phyloP scores from a whole-genome alignment of 164 flowering plant species.

The Annona squamosa region DNA sequence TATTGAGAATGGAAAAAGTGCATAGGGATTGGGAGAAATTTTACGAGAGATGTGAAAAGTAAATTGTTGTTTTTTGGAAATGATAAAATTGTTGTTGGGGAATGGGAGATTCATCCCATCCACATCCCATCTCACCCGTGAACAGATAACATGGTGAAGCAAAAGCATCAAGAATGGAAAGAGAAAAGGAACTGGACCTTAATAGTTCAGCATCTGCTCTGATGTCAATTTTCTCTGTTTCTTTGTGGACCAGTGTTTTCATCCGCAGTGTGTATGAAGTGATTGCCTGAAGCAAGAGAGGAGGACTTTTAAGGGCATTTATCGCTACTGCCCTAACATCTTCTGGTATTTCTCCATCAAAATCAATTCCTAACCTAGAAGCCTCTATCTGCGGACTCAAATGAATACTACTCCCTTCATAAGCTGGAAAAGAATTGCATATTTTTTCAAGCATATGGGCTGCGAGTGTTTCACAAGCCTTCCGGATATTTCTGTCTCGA shows the following conservation, averaged over 20 bases:
- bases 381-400: constrained; percentile 68
- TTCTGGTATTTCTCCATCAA: constrained; percentile 79
- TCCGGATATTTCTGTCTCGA: constrained; percentile 69
- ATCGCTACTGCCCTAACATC: constrained; percentile 56
- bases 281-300: constrained; percentile 75
- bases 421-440: constrained; percentile 73
- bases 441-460: constrained; percentile 58
- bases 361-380: constrained; percentile 71
- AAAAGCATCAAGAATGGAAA: background rate
- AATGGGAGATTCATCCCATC: too few species aligned
- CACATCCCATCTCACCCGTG: too few species aligned
- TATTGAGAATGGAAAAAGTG: too few species aligned
- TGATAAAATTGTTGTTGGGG: too few species aligned
- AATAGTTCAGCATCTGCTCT: constrained; percentile 93
- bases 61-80: too few species aligned
- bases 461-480: constrained; percentile 83
- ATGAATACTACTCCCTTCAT: constrained; percentile 82
- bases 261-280: constrained; percentile 66
- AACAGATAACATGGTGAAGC: background rate
- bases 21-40: too few species aligned
- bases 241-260: constrained; percentile 60
- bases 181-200: constrained; percentile 39
- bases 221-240: constrained; percentile 83
- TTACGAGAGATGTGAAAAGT: too few species aligned
- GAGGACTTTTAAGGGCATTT: constrained; percentile 63